Evolutionary conservation across 192 early-diverging fungal genomes (phyloP), one percentile per base, ranked within the genome.

Genomic region (Coemansia asiatica): DNA sequence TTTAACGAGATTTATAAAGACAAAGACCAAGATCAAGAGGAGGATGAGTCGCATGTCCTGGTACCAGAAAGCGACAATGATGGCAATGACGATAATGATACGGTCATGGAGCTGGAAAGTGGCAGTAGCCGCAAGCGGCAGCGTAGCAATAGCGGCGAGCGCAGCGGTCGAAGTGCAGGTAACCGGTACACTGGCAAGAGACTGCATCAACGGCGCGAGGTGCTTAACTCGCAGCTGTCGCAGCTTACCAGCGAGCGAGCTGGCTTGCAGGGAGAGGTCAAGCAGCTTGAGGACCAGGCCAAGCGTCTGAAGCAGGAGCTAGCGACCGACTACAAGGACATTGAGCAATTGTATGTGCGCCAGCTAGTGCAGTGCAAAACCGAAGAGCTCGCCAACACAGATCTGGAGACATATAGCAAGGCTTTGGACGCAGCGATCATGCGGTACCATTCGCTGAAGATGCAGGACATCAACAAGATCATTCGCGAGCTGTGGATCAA

Each of bases 401-500:
- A 99, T 71, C 71, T 98, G 31, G 90, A 95, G 28, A 90, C 86
- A 36, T 97, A 95, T 59, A 78, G 86, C 19, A 90, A 89, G 67
- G 94, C 94, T 5, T 78, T 99, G 8, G 90, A 95, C 56, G 75
- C 77, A 21, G 90, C 91, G 2, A 95, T 99, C 67, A 91, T 95
- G 87, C 85, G 85, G 54, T 96, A 90, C 68, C 97, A 99, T 69
- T 84, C 91, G 28, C 67, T 89, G 57, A 97, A 98, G 69, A 99
- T 99, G 95, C 88, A 93, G 38, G 95, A 97, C 74, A 87, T 99
- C 63, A 99, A 99, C 78, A 90, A 92, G 75, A 91, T 92, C 55
- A 99, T 99, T 68, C 87, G 89, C 16, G 96, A 99, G 64, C 83
- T 99, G 28, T 99, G 97, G 97, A 84, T 88, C 15, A 94, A 94